These are phyloP conservation scores for Candida golubevii DNA, from an alignment of 805 yeast species.

Conservation along the genomic window DNA sequence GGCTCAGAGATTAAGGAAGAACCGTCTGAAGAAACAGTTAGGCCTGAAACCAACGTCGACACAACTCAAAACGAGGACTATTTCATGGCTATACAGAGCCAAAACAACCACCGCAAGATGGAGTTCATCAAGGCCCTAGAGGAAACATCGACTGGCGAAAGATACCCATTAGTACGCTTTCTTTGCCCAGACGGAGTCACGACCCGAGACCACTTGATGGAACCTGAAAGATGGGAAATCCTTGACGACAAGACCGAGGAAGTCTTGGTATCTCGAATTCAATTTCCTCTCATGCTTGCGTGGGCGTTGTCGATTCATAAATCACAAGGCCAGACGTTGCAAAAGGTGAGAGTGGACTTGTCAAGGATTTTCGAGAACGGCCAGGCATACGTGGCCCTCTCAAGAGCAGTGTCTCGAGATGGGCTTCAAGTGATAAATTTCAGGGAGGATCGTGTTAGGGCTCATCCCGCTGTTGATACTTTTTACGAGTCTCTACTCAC, in stretches of 20 bases:
- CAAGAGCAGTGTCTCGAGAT: slow-evolving; percentile 51
- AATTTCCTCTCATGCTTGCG: slow-evolving; percentile 66
- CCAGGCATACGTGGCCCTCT: slow-evolving; percentile 78
- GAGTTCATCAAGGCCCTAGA: slow-evolving; percentile 40
- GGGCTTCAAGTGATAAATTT: slow-evolving; percentile 19
- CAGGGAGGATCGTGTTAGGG: slow-evolving; percentile 11
- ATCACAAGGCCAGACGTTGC: slow-evolving; percentile 80
- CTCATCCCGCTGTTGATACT: slow-evolving; percentile 13
- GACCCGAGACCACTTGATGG: slow-evolving; percentile 69
- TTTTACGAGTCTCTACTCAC: slow-evolving; percentile 26
- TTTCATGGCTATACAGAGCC: neutral
- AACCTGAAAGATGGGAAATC: slow-evolving; percentile 76
- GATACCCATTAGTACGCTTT: slow-evolving; percentile 76
- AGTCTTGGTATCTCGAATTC: slow-evolving; percentile 48
- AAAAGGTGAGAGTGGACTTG: slow-evolving; percentile 65
- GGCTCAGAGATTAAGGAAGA: neutral
- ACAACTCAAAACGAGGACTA: neutral
- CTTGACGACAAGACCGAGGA: slow-evolving; percentile 65
- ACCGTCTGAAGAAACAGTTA: neutral
- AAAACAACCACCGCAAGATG: slow-evolving; percentile 45
- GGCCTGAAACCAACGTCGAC: neutral
- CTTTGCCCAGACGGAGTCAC: slow-evolving; percentile 61
- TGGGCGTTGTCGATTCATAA: slow-evolving; percentile 87
- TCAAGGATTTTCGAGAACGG: slow-evolving; percentile 71
- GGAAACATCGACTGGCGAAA: slow-evolving; percentile 41